phyloP scores from a whole-genome alignment of 805 yeast species.

The Priceomyces castillae region DNA sequence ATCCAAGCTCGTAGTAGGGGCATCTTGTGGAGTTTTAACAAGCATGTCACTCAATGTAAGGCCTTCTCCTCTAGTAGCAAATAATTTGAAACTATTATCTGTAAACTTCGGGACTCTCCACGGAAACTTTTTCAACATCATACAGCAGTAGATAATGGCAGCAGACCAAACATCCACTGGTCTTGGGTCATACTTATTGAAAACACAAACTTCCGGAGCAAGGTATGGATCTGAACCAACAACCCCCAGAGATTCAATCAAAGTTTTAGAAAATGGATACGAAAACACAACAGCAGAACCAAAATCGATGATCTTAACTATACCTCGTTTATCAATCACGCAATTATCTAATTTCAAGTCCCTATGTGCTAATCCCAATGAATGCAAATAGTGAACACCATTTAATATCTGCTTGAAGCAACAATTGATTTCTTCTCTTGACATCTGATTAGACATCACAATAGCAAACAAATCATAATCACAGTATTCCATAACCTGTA shows the following conservation, averaged over 20 bases:
- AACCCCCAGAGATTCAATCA: slow-evolving; percentile 66
- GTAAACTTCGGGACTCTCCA: slow-evolving; percentile 77
- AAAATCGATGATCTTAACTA: slow-evolving; percentile 75
- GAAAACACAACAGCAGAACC: slow-evolving; percentile 82
- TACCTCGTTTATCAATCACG: slow-evolving; percentile 71
- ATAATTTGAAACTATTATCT: slow-evolving; percentile 70
- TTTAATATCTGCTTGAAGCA: slow-evolving; percentile 70
- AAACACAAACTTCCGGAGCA: slow-evolving; percentile 75
- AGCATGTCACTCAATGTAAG: slow-evolving; percentile 57
- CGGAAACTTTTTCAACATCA: slow-evolving; percentile 81
- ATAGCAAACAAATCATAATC: slow-evolving; percentile 83
- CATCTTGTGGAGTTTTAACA: slow-evolving; percentile 29
- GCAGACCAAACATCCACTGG: slow-evolving; percentile 82
- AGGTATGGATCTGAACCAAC: slow-evolving; percentile 86
- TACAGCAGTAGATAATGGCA: slow-evolving; percentile 82
- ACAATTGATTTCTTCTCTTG: slow-evolving; percentile 78
- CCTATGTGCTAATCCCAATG: slow-evolving; percentile 78
- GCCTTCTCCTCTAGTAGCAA: slow-evolving; percentile 52
- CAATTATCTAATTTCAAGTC: slow-evolving; percentile 83
- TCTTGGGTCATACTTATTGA: slow-evolving; percentile 65
- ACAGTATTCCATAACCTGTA: slow-evolving; percentile 93
- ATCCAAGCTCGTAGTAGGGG: slow-evolving; percentile 13
- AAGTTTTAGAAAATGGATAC: slow-evolving; percentile 64
- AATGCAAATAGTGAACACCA: slow-evolving; percentile 73
- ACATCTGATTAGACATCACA: slow-evolving; percentile 83